Evolutionary conservation across 2,329 filamentous ascomycete genomes (phyloP), one percentile per base, ranked within the genome.

Genomic region (Paraconiothyrium sp.): DNA sequence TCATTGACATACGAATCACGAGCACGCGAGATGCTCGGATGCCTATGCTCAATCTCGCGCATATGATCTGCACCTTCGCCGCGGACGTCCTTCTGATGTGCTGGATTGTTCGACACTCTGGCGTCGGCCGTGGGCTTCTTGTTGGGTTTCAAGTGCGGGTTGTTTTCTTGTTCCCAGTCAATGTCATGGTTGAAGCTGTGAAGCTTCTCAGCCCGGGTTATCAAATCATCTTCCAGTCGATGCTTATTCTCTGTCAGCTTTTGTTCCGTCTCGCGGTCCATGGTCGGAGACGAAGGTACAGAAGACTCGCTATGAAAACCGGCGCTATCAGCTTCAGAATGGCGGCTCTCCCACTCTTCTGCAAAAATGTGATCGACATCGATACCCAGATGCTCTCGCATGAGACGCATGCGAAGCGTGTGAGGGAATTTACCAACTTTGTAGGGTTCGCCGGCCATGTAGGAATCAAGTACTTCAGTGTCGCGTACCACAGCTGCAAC

Each of bases 311-410:
- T 67, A 67, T 78, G 63, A 71, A 80, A 67, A 65, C 90, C 85
- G 67, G 93, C 90, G 63, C 94, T 88, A 73, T 95, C 92, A 73
- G 92, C 88, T 68, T 72, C 78, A 54, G 70, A 74, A 62, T 70
- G 72, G 49, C 74, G 69, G 46, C 75, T 77, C 14, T 67, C 66
- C 67, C 70, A 72, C 35, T 78, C 77, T 48, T 78, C 76, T 30
- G 77, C 76, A 8, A 67, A 64, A 32, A 97, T 90, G 72, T 92
- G 92, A 76, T 99, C 95, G 4, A 97, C 93, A 73, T 98, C 94
- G 43, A 98, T 83, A n/a, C 95, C 95, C 34, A 99, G 84, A 81
- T 99, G 95, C 79, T 99, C 95, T 65, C 94, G 88, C 95, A 98
- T 98, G 52, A 98, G 84, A 30, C 95, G 91, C 83, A 97, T 89